A percentile compares a stretch with the other conserved stretches of the same genome.
These are phyloP conservation scores for Linum trigynum DNA, from an alignment of 345 rosid species.

Conservation along the genomic window DNA sequence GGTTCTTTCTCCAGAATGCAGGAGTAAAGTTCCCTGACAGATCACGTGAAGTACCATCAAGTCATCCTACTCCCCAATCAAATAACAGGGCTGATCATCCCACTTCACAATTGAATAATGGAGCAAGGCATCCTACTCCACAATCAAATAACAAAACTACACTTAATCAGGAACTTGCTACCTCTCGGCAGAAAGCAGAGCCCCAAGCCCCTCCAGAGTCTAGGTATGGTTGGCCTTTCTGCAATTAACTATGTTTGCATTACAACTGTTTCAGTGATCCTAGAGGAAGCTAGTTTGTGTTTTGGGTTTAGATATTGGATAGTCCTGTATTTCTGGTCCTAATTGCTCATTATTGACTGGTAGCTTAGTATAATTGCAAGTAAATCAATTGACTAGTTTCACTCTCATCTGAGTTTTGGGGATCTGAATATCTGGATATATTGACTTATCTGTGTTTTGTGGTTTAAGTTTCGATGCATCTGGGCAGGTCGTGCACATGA, in stretches of 20 bases:
- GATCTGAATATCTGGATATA: no score
- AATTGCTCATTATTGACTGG: not conserved
- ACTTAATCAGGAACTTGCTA: conserved; percentile 50
- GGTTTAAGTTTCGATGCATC: no score
- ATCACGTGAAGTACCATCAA: conserved; percentile 25
- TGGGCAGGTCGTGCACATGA: no score
- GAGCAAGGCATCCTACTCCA: conserved; percentile 25
- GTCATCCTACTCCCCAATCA: conserved; percentile 12
- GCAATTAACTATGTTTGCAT: not conserved
- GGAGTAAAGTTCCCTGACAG: conserved; percentile 85
- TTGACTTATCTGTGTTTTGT: no score
- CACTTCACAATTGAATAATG: conserved; percentile 30
- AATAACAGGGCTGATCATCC: conserved; percentile 16
- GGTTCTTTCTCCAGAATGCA: conserved; percentile 40
- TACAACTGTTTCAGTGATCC: not conserved
- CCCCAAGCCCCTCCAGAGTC: conserved; percentile 55
- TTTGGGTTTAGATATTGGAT: not conserved
- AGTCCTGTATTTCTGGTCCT: not conserved
- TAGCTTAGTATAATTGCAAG: no score
- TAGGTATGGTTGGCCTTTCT: conserved; percentile 38
- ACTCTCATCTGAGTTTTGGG: no score
- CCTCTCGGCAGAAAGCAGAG: conserved; percentile 39
- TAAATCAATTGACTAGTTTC: no score
- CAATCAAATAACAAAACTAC: conserved; percentile 33
- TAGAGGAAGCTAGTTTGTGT: not conserved